Evolutionary conservation across 129 eudicot species (phyloP).

Genomic region (Flaveria trinervia): DNA sequence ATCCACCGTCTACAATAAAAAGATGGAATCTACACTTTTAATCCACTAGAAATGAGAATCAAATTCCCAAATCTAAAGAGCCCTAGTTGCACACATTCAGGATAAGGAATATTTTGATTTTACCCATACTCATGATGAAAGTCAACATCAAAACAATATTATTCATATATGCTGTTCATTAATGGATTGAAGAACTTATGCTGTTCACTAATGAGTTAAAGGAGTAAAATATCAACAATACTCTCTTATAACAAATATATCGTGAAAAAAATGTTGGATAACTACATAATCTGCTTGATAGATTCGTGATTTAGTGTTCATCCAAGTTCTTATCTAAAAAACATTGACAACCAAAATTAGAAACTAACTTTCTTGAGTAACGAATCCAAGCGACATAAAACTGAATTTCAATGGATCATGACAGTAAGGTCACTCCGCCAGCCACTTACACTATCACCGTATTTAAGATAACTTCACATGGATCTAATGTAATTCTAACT

Average conservation of each 20-base stretch:
- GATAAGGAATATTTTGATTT: slow-evolving; percentile 1
- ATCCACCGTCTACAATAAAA: neutral
- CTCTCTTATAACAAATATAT: no score
- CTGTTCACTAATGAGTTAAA: neutral
- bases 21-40: neutral
- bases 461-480: neutral
- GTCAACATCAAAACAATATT: neutral
- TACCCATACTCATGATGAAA: neutral
- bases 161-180: neutral
- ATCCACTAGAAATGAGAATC: slow-evolving; percentile 1
- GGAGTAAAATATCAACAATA: no score
- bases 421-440: no score
- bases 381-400: no score
- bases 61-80: neutral
- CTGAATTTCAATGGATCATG: no score
- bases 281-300: neutral
- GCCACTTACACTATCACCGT: no score
- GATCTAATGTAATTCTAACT: slow-evolving; percentile 5
- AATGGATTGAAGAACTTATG: neutral
- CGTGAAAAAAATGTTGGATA: neutral
- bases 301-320: neutral
- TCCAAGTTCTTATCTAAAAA: neutral
- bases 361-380: no score
- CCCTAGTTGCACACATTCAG: neutral
- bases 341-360: neutral